phyloP scores from a whole-genome alignment of 1,284 basidiomycete genomes.

The Hypsizygus ulmarius region DNA sequence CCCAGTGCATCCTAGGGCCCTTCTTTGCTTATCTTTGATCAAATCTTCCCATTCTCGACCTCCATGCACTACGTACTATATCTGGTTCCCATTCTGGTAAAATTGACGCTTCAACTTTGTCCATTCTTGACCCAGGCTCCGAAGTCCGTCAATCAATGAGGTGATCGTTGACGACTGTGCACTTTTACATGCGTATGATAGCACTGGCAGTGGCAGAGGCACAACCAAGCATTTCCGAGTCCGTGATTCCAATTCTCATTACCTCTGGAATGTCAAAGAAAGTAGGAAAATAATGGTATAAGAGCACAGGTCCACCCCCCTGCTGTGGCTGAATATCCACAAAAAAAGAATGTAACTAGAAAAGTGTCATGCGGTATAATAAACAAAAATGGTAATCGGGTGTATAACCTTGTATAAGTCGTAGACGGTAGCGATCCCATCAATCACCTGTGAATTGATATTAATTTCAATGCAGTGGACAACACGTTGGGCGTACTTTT shows the following conservation, averaged over 20 bases:
- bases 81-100: background rate
- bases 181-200: too few relatives aligned
- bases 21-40: too few relatives aligned
- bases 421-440: background rate
- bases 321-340: slow-evolving; percentile 12
- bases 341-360: slow-evolving; percentile 8
- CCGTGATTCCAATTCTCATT: slow-evolving; percentile 7
- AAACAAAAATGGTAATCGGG: slow-evolving; percentile 8
- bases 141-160: too few relatives aligned
- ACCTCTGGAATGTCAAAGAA: slow-evolving; percentile 5
- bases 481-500: slow-evolving; percentile 25
- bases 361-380: slow-evolving; percentile 11
- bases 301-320: background rate
- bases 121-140: background rate
- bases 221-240: background rate
- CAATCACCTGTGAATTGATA: slow-evolving; percentile 2
- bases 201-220: too few relatives aligned
- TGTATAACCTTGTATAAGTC: background rate
- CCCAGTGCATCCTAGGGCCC: too few relatives aligned
- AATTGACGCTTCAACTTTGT: background rate
- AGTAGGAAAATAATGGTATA: slow-evolving; percentile 3
- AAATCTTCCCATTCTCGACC: too few relatives aligned
- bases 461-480: background rate
- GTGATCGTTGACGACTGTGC: too few relatives aligned
- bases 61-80: background rate